A percentile compares a stretch with the other conserved stretches of the same genome.
Evolutionary conservation across 352 stramenopile species (phyloP).

Genomic region (Phytophthora sojae): DNA sequence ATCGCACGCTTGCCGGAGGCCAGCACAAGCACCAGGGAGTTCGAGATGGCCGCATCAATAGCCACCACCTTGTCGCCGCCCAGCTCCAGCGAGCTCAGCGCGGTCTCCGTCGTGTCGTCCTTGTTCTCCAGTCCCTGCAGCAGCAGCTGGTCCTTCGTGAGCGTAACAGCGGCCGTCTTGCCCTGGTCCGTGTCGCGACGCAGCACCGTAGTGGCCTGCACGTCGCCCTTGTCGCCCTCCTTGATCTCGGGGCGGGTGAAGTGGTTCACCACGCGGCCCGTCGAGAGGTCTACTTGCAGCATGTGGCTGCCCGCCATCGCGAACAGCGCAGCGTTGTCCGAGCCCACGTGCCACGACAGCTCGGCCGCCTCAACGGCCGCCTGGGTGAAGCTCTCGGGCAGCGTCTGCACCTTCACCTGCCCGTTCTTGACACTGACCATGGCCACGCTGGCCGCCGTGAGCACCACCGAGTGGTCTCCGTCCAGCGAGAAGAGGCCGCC

Average conservation of each 20-base stretch:
- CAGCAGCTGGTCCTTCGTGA: conserved; percentile 42
- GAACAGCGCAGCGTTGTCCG: conserved; percentile 58
- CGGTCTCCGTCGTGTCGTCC: conserved; percentile 33
- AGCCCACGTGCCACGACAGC: conserved; percentile 53
- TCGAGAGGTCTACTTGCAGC: conserved; percentile 50
- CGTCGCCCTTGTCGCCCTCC: conserved; percentile 36
- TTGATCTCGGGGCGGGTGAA: conserved; percentile 44
- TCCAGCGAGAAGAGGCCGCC: conserved; percentile 51
- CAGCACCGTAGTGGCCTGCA: conserved; percentile 37
- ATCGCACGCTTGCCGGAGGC: conserved; percentile 69
- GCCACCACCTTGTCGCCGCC: conserved; percentile 44
- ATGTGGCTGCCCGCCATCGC: conserved; percentile 52
- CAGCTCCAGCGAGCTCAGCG: conserved; percentile 46
- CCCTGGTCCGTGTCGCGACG: conserved; percentile 48
- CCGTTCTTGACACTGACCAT: conserved; percentile 72
- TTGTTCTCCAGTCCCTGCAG: conserved; percentile 49
- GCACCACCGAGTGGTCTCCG: conserved; percentile 57
- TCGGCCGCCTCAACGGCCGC: conserved; percentile 21
- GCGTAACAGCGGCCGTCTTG: conserved; percentile 37
- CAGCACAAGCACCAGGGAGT: conserved; percentile 59
- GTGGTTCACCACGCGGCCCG: conserved; percentile 48
- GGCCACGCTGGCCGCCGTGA: conserved; percentile 53
- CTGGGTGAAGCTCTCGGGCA: conserved; percentile 43
- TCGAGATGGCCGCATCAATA: conserved; percentile 52
- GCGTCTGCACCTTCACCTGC: conserved; percentile 47